Conservation (phyloP, 2,329 filamentous ascomycete genomes). For the Exophiala calicioides region DNA sequence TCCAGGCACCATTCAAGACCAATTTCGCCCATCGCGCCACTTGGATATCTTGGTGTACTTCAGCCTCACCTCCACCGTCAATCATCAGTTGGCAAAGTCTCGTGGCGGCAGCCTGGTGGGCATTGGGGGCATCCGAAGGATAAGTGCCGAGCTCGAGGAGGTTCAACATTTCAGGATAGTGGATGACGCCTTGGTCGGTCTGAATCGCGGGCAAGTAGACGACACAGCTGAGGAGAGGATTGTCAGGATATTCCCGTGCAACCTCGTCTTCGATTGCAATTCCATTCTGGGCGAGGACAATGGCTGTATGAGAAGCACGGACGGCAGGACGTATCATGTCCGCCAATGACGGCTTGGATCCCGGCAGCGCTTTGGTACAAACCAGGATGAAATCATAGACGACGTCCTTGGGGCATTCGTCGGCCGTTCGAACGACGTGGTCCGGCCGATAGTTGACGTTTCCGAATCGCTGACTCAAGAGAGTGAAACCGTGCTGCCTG, state of each 20-base stretch:
- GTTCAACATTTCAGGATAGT: conserved; percentile 48
- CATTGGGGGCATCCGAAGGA: conserved; percentile 38
- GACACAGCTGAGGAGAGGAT: conserved; percentile 52
- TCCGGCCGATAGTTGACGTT: conserved; percentile 65
- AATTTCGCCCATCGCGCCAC: conserved; percentile 43
- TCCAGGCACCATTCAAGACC: conserved; percentile 53
- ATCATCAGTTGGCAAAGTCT: conserved; percentile 47
- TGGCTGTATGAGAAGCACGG: conserved; percentile 51
- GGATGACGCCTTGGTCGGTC: conserved; percentile 49
- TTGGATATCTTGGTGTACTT: conserved; percentile 41
- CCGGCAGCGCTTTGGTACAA: conserved; percentile 60
- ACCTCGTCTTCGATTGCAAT: conserved; percentile 62
- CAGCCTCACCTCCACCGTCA: conserved; percentile 48
- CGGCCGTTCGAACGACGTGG: conserved; percentile 61
- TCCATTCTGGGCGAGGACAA: conserved; percentile 63
- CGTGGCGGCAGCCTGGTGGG: conserved; percentile 36
- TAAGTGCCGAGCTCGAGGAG: conserved; percentile 54
- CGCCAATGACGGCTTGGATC: conserved; percentile 50
- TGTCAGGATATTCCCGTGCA: conserved; percentile 51
- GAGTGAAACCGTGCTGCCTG: conserved; percentile 52
- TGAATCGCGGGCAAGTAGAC: conserved; percentile 58
- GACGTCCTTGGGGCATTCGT: conserved; percentile 46
- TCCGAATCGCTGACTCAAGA: conserved; percentile 63
- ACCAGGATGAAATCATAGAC: conserved; percentile 58
- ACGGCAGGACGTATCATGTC: conserved; percentile 57